Evolutionary conservation across 139 green algal genomes (phyloP).

Genomic region (Coccomyxa sp.): DNA sequence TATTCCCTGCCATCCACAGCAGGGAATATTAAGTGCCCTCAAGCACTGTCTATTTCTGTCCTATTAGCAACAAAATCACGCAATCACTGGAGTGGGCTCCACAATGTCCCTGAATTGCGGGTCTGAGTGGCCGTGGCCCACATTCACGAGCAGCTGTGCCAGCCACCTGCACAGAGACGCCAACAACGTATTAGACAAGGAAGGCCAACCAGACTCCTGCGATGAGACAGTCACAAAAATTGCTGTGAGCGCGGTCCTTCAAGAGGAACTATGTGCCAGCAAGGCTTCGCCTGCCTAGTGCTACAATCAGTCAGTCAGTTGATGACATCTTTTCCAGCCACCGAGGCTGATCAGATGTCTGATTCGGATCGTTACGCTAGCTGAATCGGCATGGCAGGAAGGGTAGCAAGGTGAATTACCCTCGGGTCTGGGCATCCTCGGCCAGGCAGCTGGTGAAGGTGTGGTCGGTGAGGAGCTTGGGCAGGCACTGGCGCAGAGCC

Average conservation of each 20-base stretch:
- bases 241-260: neutral
- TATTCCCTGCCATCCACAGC: too few relatives aligned
- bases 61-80: too few relatives aligned
- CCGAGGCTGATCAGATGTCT: too few relatives aligned
- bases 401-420: constrained; percentile 35
- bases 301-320: too few relatives aligned
- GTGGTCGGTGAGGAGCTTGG: constrained; percentile 81
- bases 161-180: constrained; percentile 58
- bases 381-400: neutral
- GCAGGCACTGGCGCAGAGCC: constrained; percentile 89
- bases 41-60: too few relatives aligned
- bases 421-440: constrained; percentile 85
- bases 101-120: constrained; percentile 52
- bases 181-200: too few relatives aligned
- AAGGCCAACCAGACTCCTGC: neutral
- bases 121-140: constrained; percentile 68
- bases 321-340: too few relatives aligned
- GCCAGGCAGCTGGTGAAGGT: constrained; percentile 91
- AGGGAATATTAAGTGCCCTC: too few relatives aligned
- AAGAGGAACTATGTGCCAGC: too few relatives aligned
- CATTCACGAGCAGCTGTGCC: constrained; percentile 91
- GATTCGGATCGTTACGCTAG: too few relatives aligned
- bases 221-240: neutral
- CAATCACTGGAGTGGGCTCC: constrained; percentile 32
- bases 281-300: too few relatives aligned